A percentile compares a stretch with the other conserved stretches of the same genome.
phyloP scores from a whole-genome alignment of 108 stramenopile genomes.

The Nitzschia sp. region DNA sequence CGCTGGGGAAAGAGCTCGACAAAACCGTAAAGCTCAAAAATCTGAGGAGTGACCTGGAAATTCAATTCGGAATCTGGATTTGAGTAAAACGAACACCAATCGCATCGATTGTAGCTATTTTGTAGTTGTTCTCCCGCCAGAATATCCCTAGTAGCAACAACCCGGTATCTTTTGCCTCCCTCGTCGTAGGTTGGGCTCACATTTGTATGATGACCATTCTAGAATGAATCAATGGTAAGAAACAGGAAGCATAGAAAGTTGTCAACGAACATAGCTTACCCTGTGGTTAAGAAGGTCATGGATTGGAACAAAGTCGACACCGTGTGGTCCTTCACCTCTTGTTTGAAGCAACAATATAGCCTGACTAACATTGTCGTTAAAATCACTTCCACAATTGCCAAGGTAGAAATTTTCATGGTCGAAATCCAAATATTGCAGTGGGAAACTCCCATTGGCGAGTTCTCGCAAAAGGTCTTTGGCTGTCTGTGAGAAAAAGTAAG shows the following conservation, averaged over 20 bases:
- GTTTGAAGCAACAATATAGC: slow-evolving; percentile 12
- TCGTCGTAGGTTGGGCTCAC: background rate
- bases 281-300: slow-evolving; percentile 9
- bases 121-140: slow-evolving; percentile 3
- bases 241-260: background rate
- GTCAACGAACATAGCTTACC: background rate
- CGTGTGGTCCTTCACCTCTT: background rate
- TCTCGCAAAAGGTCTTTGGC: slow-evolving; percentile 2
- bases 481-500: background rate
- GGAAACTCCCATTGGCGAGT: background rate
- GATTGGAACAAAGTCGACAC: slow-evolving; percentile 2
- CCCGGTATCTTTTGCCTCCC: background rate
- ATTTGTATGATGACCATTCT: slow-evolving; percentile 6
- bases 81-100: slow-evolving; percentile 5
- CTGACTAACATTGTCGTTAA: background rate
- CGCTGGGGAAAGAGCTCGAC: slow-evolving; percentile 11
- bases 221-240: background rate
- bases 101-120: slow-evolving; percentile 8
- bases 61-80: background rate
- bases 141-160: background rate
- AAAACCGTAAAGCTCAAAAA: slow-evolving; percentile 18
- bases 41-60: slow-evolving; percentile 7
- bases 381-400: background rate
- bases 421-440: background rate
- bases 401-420: background rate